Evolutionary conservation across 2,329 filamentous ascomycete genomes (phyloP).

Genomic region (Ceratocystis destructans): DNA sequence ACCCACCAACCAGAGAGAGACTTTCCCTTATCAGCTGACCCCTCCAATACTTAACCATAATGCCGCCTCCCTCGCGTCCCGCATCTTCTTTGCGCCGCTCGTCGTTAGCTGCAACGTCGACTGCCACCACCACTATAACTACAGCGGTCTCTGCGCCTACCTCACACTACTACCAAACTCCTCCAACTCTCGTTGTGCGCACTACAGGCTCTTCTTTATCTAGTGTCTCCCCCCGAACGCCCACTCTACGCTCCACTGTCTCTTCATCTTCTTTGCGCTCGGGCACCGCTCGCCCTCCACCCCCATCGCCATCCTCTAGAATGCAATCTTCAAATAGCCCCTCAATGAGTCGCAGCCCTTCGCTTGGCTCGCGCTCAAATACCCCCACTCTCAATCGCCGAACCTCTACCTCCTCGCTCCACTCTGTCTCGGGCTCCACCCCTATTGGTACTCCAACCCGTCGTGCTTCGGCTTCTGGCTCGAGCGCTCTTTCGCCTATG

Average conservation of each 20-base stretch:
- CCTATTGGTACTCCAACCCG: slow-evolving; percentile 13
- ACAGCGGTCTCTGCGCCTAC: slow-evolving; percentile 20
- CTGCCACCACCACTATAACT: slow-evolving; percentile 14
- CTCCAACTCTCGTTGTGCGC: background rate
- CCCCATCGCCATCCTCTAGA: slow-evolving; percentile 30
- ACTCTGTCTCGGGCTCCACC: slow-evolving; percentile 31
- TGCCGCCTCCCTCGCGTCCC: slow-evolving; percentile 14
- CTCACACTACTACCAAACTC: background rate
- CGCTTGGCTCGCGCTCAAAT: slow-evolving; percentile 30
- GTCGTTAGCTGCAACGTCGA: slow-evolving; percentile 20
- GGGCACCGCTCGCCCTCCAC: slow-evolving; percentile 27
- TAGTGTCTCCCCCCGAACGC: slow-evolving; percentile 12
- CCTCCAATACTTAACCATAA: background rate
- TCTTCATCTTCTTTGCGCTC: slow-evolving; percentile 24
- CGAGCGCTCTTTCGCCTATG: slow-evolving; percentile 34
- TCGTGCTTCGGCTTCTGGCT: slow-evolving; percentile 26
- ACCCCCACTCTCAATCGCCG: slow-evolving; percentile 42
- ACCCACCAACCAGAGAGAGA: no score
- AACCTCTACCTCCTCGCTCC: slow-evolving; percentile 44
- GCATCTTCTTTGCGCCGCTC: slow-evolving; percentile 13
- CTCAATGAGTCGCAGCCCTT: slow-evolving; percentile 24
- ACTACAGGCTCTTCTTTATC: background rate
- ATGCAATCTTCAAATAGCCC: slow-evolving; percentile 31
- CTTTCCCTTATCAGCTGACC: background rate
- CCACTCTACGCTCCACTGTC: slow-evolving; percentile 10